These are phyloP conservation scores for Leucocoprinus leucothites DNA, from an alignment of 768 basidiomycete genomes.

Conservation along the genomic window DNA sequence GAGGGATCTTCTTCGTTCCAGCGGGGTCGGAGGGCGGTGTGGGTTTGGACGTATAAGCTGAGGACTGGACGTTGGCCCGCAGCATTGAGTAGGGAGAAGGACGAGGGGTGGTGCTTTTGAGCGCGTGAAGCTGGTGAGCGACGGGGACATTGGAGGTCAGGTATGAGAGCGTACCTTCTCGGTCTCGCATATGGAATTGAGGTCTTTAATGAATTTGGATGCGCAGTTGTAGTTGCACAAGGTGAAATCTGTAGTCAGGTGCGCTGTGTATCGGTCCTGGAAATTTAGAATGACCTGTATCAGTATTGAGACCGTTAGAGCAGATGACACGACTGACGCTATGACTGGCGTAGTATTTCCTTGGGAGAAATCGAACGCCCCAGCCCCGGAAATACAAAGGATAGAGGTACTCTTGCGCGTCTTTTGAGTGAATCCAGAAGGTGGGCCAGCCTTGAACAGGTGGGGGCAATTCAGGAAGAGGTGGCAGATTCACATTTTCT, in stretches of 20 bases:
- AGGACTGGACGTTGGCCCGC: constrained; percentile 1
- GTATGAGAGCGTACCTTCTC: neutral
- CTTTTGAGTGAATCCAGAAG: constrained; percentile 6
- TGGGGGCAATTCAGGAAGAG: neutral
- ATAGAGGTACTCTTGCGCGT: constrained; percentile 4
- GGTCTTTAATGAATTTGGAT: neutral
- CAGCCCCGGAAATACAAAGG: constrained; percentile 9
- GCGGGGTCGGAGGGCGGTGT: constrained; percentile 2
- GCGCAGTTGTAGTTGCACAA: constrained; percentile 8
- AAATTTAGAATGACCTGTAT: too few species aligned
- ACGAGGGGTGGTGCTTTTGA: constrained; percentile 2
- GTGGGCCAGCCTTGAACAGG: constrained; percentile 3
- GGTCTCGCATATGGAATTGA: neutral
- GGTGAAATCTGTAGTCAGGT: constrained; percentile 5
- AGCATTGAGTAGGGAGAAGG: neutral
- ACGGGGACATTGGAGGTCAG: too few species aligned
- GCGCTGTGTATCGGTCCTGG: constrained; percentile 5
- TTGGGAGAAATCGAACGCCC: constrained; percentile 5
- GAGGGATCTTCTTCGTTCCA: constrained; percentile 9
- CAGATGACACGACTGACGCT: neutral
- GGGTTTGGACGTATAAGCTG: neutral
- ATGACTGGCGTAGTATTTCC: neutral
- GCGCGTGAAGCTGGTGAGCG: neutral
- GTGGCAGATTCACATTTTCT: neutral
- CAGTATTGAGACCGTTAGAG: neutral